Evolutionary conservation across 2,329 filamentous ascomycete genomes (phyloP), one percentile per base, ranked within the genome.

Genomic region (Penicillium frequentans): DNA sequence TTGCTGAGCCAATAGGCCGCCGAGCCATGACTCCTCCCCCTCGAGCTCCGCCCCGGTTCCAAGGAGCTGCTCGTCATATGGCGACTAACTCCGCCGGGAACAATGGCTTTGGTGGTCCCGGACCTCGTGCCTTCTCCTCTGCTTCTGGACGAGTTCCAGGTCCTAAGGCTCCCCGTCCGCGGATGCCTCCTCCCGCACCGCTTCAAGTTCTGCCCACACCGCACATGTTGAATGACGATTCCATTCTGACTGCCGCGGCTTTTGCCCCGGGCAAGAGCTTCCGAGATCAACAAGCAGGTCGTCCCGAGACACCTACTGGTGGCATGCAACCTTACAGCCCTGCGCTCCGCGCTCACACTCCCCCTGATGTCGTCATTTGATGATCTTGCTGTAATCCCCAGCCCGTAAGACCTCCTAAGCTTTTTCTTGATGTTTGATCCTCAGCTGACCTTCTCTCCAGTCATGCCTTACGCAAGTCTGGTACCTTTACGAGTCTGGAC

Each of bases 11-110:
- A 11, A 84, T 96, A 16, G 88, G 86, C 61, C 90, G 93, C 66
- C 90, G 93, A 68, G 93, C 93, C 52, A 97, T 98, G 93, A 98
- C 93, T 21, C 93, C 93, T 52, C 93, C 93, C 19, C 93, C 93
- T 63, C 82, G 83, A 54, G 86, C 83, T 57, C 84, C 86, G 50
- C 83, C 85, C 14, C 81, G 84, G 35, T 82, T 82, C 56, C 84
- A 77, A 60, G 75, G 76, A 11, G 67, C 66, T 39, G 64, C 68
- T 43, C 73, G 76, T 46, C 80, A 82, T 65, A 78, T 79, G 70
- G 79, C 79, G 35, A 73, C 70, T 49, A 75, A 78, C 54, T 78
- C 81, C 54, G 65, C 71, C 49, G 75, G 77, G 24, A 49, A 49
- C 35, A 59, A 55, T 50, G 63, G 64, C 23, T 66, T 69, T 39